Conservation (phyloP, 2,329 filamentous ascomycete species). For the Thelonectria rubi region DNA sequence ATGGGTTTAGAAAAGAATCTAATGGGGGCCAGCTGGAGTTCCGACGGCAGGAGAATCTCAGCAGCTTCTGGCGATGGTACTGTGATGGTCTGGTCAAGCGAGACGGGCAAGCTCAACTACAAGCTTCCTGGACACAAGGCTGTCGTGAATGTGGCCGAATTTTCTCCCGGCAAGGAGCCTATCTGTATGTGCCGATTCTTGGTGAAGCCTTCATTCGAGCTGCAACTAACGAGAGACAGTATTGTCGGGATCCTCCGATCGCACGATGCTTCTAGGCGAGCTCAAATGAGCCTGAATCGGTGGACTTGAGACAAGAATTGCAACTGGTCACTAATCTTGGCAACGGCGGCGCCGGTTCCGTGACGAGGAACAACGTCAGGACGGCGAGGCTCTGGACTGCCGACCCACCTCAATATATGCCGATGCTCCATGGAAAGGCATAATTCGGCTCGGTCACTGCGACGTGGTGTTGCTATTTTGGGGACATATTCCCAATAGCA, state of each 20-base stretch:
- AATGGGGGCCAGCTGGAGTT: constrained; percentile 89
- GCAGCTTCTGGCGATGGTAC: constrained; percentile 91
- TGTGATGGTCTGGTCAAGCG: constrained; percentile 88
- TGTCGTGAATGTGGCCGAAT: constrained; percentile 92
- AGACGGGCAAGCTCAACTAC: constrained; percentile 89
- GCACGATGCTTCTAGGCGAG: constrained; percentile 84
- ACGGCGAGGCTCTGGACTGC: constrained; percentile 11
- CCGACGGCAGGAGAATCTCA: constrained; percentile 84
- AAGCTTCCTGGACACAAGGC: constrained; percentile 96
- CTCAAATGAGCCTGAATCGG: constrained; percentile 58
- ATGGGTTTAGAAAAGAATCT: constrained; percentile 91
- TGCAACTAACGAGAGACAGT: constrained; percentile 65
- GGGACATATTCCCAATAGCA: not conserved
- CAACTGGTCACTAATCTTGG: not conserved
- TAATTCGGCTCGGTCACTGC: not conserved
- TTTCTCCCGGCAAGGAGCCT: constrained; percentile 84
- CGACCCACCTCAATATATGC: not conserved
- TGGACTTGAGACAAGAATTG: constrained; percentile 51
- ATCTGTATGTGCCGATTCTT: constrained; percentile 71
- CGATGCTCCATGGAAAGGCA: constrained; percentile 1
- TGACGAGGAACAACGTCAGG: constrained; percentile 1
- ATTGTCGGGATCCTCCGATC: constrained; percentile 89
- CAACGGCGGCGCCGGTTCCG: not conserved
- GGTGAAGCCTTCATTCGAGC: not conserved
- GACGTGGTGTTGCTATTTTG: constrained; percentile 6